Base-by-base conservation (phyloP, 495 filamentous ascomycete genomes). In the Pyrenopolyporus hunteri region DNA sequence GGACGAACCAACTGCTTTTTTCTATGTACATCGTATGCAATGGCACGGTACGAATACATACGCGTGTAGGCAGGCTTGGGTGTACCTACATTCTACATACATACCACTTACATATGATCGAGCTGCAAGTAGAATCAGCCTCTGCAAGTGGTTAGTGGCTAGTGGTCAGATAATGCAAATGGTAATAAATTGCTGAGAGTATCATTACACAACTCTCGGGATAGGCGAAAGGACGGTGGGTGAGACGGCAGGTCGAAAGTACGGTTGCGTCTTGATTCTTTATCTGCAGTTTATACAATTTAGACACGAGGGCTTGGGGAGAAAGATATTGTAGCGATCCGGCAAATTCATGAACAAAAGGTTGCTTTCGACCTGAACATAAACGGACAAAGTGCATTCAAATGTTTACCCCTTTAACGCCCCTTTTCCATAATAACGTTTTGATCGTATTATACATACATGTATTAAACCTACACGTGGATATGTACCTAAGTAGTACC, bases 151-250 rank as follows among this genome's bases (percentile, higher is more conserved):
- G 43, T 42, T 43, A 26, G 43, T 54, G 35, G 50, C 42, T 50
- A 62, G 10, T 17, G 40, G 40, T 25, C 44, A n/a, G 6, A n/a
- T 10, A n/a, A 33, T 16, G 23, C 3, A 28, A 45, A 45, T 28
- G 42, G 42, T 42, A 19, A 23, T 9, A 22, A n/a, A 35, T 16
- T 25, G 35, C 48, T 46, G 33, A 59, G 40, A 43, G 60, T 29
- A 32, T 54, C 42, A 55, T 64, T 59, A 54, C 54, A 64, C 62
- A 56, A 51, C 55, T 35, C 56, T 64, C 55, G 62, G 62, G 19
- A 50, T 50, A 49, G 50, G 62, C 62, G 55, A 64, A 44, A 32
- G 23, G 44, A 32, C 39, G 61, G 59, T 57, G 52, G 59, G 59
- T 63, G 19, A 63, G 42, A 55, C 36, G 36, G 44, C 35, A 54